Base-by-base conservation (phyloP, 805 yeast species). In the Starmerella khaoyaiensis region DNA sequence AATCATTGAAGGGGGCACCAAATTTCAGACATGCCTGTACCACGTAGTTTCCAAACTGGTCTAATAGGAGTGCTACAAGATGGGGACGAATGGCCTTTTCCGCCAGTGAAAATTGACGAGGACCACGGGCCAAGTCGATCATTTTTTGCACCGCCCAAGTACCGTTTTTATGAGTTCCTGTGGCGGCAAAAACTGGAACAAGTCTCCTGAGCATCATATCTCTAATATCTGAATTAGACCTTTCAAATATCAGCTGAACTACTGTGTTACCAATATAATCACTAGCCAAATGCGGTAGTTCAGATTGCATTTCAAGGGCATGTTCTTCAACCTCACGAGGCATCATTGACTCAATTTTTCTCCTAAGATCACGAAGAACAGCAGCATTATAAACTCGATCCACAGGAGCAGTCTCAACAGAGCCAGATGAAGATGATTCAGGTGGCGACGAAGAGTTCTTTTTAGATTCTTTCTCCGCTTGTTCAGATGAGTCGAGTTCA, bases 61-160 rank as follows among this genome's bases (percentile, higher is more conserved):
- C 98, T 53, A 84, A 77, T 55, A 90, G 79, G 47, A 90, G 64
- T 34, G 86, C 81, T 1, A 79, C 81, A 32, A 90, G 72, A 53
- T 79, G 84, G 1, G 93, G 90, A 42, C 72, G 71, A 45, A 90
- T 67, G 28, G 83, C 71, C 19, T 70, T 63, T 7, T 77, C 74
- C 30, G 90, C 79, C 33, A 79, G 55, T 49, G 66, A 61, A 56
- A 72, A 77, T 50, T 75, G 81, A 33, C 71, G 67, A 30, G 67
- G 74, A 33, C 73, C 74, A 45, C 67, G 60, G 4, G 83, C 78
- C 31, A 76, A 75, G 47, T 75, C 79, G 49, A 90, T 84, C 58
- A 90, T 77, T 59, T 87, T 90, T 59, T 90, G 98, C 18, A 94
- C 93, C 2, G 96, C 97, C 98, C 98, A 90, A 4, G 98, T 90